These are phyloP conservation scores for Gaertneriomyces sp. DNA, from an alignment of 192 early-diverging fungal genomes.

Conservation along the genomic window DNA sequence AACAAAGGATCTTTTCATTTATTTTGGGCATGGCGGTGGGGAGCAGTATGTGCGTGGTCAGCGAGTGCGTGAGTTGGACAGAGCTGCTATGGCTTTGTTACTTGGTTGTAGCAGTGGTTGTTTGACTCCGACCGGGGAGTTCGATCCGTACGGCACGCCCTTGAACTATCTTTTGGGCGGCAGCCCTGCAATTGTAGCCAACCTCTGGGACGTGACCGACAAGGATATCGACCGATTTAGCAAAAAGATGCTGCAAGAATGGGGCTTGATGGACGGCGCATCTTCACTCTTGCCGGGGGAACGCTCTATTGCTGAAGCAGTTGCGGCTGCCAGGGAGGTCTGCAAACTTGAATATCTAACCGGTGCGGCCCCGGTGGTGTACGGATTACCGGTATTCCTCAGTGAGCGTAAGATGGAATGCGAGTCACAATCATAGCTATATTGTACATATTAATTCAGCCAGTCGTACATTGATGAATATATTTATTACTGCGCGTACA, in stretches of 20 bases:
- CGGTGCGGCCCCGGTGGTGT: slow-evolving; percentile 90
- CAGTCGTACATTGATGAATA: too few species aligned
- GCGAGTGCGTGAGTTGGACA: slow-evolving; percentile 58
- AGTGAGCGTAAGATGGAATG: background rate
- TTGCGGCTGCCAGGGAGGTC: slow-evolving; percentile 62
- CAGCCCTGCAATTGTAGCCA: slow-evolving; percentile 81
- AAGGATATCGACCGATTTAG: slow-evolving; percentile 90
- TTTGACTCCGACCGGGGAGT: slow-evolving; percentile 72
- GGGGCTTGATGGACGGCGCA: slow-evolving; percentile 57
- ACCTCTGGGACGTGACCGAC: slow-evolving; percentile 99
- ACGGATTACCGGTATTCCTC: slow-evolving; percentile 71
- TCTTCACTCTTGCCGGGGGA: background rate
- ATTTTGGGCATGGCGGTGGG: slow-evolving; percentile 90
- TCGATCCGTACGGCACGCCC: slow-evolving; percentile 81
- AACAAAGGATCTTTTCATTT: slow-evolving; percentile 63
- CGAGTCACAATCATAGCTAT: too few species aligned
- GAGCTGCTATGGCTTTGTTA: slow-evolving; percentile 76
- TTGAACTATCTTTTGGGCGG: slow-evolving; percentile 83
- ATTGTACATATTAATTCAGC: too few species aligned
- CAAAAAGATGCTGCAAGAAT: slow-evolving; percentile 60
- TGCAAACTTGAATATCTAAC: slow-evolving; percentile 81
- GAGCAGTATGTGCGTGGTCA: slow-evolving; percentile 74
- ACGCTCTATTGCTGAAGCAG: slow-evolving; percentile 70
- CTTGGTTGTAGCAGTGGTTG: slow-evolving; percentile 94
- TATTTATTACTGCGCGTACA: too few species aligned